Evolutionary conservation across 106 monocot species (phyloP).

Genomic region (Acorus gramineus): DNA sequence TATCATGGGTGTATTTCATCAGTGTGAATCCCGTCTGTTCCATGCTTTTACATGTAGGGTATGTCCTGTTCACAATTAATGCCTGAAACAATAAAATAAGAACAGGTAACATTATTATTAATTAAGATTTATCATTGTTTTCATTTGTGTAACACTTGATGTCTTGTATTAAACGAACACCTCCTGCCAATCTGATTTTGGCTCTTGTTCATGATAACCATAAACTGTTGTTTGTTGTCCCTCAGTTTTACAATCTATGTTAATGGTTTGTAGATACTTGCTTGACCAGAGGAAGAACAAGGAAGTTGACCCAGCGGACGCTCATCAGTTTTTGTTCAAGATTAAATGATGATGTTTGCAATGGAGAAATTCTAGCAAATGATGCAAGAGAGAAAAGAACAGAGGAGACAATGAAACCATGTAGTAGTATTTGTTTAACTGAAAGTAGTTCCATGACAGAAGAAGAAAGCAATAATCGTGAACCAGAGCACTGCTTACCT

Average conservation of each 20-base stretch:
- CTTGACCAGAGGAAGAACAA: constrained; percentile 57
- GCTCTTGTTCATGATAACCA: background rate
- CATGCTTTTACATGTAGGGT: too few species aligned
- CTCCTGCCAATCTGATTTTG: background rate
- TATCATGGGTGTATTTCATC: too few species aligned
- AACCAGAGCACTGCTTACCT: too few species aligned
- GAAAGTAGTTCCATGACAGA: too few species aligned
- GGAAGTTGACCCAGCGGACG: constrained; percentile 64
- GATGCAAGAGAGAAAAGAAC: constrained; percentile 1
- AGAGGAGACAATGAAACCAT: constrained; percentile 5
- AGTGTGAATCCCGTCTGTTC: too few species aligned
- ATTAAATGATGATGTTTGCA: constrained; percentile 7
- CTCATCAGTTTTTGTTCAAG: constrained; percentile 48
- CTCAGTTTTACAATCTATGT: background rate
- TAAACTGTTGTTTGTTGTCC: background rate
- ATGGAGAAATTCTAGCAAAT: background rate
- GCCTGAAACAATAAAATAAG: too few species aligned
- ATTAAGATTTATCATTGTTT: background rate
- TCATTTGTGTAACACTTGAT: background rate
- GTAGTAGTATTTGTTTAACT: background rate
- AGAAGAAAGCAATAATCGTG: too few species aligned
- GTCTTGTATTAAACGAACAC: background rate
- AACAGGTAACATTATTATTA: background rate
- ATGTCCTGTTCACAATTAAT: too few species aligned
- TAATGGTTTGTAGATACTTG: constrained; percentile 56